Percentiles rank a stretch among this genome's conserved stretches.
phyloP scores from a whole-genome alignment of 2,329 filamentous ascomycete genomes.

The Sporothrix schenckii region DNA sequence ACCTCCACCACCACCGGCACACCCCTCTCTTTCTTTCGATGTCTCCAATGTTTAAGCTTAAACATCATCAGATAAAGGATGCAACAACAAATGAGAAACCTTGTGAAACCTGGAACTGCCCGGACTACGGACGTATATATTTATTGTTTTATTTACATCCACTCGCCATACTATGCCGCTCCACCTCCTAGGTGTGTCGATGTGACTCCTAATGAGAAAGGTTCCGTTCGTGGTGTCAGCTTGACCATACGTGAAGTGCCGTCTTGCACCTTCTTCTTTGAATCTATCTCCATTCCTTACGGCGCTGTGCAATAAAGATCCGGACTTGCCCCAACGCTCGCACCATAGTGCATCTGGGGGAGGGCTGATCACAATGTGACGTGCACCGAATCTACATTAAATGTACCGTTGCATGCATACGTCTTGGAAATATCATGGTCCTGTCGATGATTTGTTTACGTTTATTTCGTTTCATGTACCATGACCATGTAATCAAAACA shows the following conservation, averaged over 20 bases:
- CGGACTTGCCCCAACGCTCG: constrained; percentile 12
- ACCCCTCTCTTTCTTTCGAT: background rate
- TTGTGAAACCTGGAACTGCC: too few species aligned
- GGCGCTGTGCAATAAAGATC: constrained; percentile 12
- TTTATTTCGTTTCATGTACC: background rate
- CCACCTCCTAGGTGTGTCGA: background rate
- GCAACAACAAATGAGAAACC: too few species aligned
- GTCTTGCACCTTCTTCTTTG: background rate
- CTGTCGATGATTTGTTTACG: background rate
- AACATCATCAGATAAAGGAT: background rate
- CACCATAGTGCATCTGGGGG: background rate
- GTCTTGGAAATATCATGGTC: background rate
- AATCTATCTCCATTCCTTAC: background rate
- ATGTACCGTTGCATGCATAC: constrained; percentile 6
- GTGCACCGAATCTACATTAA: background rate
- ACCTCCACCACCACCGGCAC: background rate
- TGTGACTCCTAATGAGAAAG: background rate
- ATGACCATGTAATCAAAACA: constrained; percentile 2
- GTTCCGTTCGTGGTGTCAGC: background rate
- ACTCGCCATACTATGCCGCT: too few species aligned
- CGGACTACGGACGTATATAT: background rate
- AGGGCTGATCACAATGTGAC: background rate
- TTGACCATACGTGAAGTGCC: background rate
- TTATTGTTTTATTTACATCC: background rate
- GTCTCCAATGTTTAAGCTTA: background rate